Evolutionary conservation across 169 alveolate genomes (phyloP), one percentile per base, ranked within the genome.

Genomic region (Eimeria necatrix): DNA sequence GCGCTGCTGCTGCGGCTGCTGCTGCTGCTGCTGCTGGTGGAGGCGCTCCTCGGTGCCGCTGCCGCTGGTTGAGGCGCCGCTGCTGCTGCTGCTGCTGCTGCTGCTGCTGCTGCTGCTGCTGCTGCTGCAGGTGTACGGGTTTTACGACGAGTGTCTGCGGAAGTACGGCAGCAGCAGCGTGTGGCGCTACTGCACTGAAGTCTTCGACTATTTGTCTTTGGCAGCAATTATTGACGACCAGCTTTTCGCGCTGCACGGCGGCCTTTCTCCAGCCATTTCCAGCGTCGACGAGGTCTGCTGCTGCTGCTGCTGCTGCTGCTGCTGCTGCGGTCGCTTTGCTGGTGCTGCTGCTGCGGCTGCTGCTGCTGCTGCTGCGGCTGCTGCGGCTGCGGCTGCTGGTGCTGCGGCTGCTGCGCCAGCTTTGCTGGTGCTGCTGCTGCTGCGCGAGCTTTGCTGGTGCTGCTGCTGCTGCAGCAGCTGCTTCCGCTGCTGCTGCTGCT

Each of bases 131-230:
- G 99, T 99, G 70, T 99, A 99, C 97, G 99, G 99, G 6, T 99
- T 99, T 96, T 99, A 99, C 97, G 99, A 99, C 97, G 99, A 99
- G 96, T 99, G 99, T 95, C 97, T 99, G 94, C 97, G 99, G 93
- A 99, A 99, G 96, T 99, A 99, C 95, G 99, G 99, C 12, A 98
- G 99, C 94, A 99, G 98, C 71, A 99, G 99, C 96, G 99, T 99
- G 89, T 93, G 96, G 94, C 32, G 97, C 41, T 95, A 95, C 88
- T 95, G 96, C 95, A 95, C 97, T 6, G 97, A 95, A 74, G 89
- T 95, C 94, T 95, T 99, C 96, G 99, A 99, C 97, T 99, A 99
- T 97, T 96, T 99, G 51, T 97, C 99, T 60, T 97, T 99, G 22
- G 99, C 99, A 26, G 99, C 99, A 12, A 96, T 99, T 59, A 98